phyloP scores from a whole-genome alignment of 1,284 basidiomycete genomes.

The Cystobasidium sp. region DNA sequence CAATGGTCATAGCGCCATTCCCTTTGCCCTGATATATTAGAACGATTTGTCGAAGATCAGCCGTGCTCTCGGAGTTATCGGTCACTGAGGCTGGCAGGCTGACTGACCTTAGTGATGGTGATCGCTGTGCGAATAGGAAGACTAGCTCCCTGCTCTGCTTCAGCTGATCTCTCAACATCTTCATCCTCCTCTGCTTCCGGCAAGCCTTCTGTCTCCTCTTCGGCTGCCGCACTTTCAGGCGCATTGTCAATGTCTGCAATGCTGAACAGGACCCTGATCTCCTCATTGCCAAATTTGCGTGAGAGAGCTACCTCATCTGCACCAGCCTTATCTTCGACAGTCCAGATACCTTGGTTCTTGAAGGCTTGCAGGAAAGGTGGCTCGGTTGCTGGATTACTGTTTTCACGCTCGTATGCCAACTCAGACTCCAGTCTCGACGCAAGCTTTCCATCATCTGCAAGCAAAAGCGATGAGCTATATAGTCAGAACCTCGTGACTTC shows the following conservation, averaged over 20 bases:
- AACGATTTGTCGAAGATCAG: slow-evolving; percentile 5
- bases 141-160: slow-evolving; percentile 49
- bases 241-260: slow-evolving; percentile 71
- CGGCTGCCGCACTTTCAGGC: slow-evolving; percentile 42
- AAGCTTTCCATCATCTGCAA: slow-evolving; percentile 71
- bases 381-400: slow-evolving; percentile 55
- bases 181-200: slow-evolving; percentile 57
- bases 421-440: slow-evolving; percentile 78
- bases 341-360: slow-evolving; percentile 75
- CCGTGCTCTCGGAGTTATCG: not conserved
- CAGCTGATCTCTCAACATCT: slow-evolving; percentile 56
- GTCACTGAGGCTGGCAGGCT: not conserved
- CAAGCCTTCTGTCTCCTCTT: slow-evolving; percentile 52
- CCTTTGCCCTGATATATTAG: slow-evolving; percentile 1
- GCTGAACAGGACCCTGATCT: slow-evolving; percentile 78
- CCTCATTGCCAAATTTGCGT: slow-evolving; percentile 89
- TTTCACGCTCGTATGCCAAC: slow-evolving; percentile 79
- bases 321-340: slow-evolving; percentile 72
- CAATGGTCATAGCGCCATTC: slow-evolving; percentile 75
- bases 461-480: not conserved
- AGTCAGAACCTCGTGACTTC: not conserved
- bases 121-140: slow-evolving; percentile 77
- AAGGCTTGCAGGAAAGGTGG: slow-evolving; percentile 82
- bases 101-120: slow-evolving; percentile 76
- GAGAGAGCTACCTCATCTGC: slow-evolving; percentile 81